Conservation (phyloP, 1,284 basidiomycete species). For the Rhodotorula sp. region DNA sequence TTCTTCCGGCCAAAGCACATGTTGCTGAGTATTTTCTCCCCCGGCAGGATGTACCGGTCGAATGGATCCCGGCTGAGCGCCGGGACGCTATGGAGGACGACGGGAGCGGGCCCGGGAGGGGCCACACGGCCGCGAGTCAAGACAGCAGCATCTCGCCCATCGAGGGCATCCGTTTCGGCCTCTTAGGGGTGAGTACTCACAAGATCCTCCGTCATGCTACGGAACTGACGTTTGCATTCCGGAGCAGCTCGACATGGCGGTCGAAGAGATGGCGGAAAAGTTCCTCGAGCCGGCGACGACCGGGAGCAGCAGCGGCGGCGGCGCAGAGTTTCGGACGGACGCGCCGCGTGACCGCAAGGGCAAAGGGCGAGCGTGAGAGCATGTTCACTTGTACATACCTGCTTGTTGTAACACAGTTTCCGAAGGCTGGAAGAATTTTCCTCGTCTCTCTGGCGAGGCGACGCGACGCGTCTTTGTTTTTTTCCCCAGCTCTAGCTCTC, state of each 20-base stretch:
- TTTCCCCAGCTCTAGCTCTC: too few relatives aligned
- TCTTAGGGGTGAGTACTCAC: slow-evolving; percentile 25
- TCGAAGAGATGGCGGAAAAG: slow-evolving; percentile 60
- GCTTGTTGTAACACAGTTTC: too few relatives aligned
- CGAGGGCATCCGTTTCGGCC: slow-evolving; percentile 14
- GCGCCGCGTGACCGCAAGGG: slow-evolving; percentile 30
- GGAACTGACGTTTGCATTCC: neutral
- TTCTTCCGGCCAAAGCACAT: neutral
- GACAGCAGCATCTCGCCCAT: slow-evolving; percentile 22
- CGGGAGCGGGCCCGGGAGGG: slow-evolving; percentile 7
- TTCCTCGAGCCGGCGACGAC: slow-evolving; percentile 55
- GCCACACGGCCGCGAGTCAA: neutral
- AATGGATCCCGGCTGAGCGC: slow-evolving; percentile 69
- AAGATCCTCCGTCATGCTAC: neutral
- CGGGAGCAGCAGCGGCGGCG: slow-evolving; percentile 11
- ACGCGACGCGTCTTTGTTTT: too few relatives aligned
- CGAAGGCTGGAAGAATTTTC: too few relatives aligned
- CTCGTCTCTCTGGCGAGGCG: too few relatives aligned
- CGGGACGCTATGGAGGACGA: slow-evolving; percentile 35
- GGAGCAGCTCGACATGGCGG: slow-evolving; percentile 31
- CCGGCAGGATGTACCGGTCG: slow-evolving; percentile 59
- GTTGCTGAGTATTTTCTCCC: neutral
- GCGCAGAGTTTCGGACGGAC: slow-evolving; percentile 25
- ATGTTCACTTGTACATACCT: neutral
- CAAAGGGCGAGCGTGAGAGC: slow-evolving; percentile 48